These are phyloP conservation scores for Meripilus lineatus DNA, from an alignment of 1,284 basidiomycete genomes.

Conservation along the genomic window DNA sequence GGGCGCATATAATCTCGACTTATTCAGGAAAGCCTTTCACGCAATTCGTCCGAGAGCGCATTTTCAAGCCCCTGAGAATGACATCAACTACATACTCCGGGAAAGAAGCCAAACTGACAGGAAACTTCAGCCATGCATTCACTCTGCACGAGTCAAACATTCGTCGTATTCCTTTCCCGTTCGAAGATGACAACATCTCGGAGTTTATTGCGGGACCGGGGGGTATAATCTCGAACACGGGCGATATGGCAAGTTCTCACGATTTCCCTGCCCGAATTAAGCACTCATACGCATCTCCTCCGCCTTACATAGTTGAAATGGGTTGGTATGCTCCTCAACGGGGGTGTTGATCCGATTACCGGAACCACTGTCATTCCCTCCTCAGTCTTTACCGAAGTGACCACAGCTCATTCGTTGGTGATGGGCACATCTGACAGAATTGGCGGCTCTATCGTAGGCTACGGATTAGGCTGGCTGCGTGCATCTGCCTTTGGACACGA, in stretches of 20 bases:
- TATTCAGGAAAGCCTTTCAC: conserved; percentile 29
- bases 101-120: conserved; percentile 29
- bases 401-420: conserved; percentile 26
- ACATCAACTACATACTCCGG: conserved; percentile 38
- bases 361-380: conserved; percentile 36
- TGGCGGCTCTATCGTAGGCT: conserved; percentile 23
- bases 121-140: conserved; percentile 30
- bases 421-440: conserved; percentile 1
- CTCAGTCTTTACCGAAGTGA: conserved; percentile 32
- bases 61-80: conserved; percentile 42
- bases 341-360: conserved; percentile 36
- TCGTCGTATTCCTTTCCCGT: conserved; percentile 20
- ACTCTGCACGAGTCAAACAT: conserved; percentile 1
- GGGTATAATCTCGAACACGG: conserved; percentile 32
- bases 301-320: conserved; percentile 30
- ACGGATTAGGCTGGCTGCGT: conserved; percentile 38
- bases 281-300: neutral
- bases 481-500: conserved; percentile 37
- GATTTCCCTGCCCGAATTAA: neutral
- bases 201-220: conserved; percentile 33
- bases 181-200: conserved; percentile 10
- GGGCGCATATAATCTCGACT: conserved; percentile 24
- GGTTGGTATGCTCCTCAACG: conserved; percentile 38
- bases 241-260: conserved; percentile 19
- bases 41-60: conserved; percentile 34